These are phyloP conservation scores for Nematocida sp. DNA, from an alignment of 371 early-diverging fungal genomes.

Conservation along the genomic window DNA sequence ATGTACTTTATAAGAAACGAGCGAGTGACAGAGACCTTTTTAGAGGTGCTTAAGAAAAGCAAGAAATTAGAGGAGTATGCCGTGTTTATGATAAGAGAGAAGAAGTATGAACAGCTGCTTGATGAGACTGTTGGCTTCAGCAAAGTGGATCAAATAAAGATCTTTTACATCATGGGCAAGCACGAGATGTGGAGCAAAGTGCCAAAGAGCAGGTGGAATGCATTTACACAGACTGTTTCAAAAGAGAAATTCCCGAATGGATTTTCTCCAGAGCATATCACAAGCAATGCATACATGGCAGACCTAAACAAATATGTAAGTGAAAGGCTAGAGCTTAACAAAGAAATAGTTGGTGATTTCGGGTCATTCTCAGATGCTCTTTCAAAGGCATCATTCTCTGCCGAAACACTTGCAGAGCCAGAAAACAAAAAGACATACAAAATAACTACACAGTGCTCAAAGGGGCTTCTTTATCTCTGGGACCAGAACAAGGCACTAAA, in stretches of 20 bases:
- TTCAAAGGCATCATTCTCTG: constrained; percentile 41
- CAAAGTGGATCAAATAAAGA: constrained; percentile 13
- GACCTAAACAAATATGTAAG: constrained; percentile 42
- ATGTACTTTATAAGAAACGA: constrained; percentile 34
- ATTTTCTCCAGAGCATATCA: neutral
- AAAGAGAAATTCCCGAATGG: neutral
- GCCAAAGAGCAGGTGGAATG: neutral
- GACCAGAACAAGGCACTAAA: constrained; percentile 61
- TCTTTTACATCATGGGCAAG: constrained; percentile 36
- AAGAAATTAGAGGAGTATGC: constrained; percentile 39
- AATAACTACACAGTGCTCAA: constrained; percentile 42
- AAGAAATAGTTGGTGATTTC: neutral
- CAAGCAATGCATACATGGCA: constrained; percentile 26
- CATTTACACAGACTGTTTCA: neutral
- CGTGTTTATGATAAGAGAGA: constrained; percentile 11
- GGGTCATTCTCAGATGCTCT: constrained; percentile 57
- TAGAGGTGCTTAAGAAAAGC: constrained; percentile 58
- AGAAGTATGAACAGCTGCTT: constrained; percentile 23
- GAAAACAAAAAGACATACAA: constrained; percentile 55
- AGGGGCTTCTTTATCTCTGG: constrained; percentile 64
- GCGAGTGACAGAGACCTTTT: constrained; percentile 38
- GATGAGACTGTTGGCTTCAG: neutral
- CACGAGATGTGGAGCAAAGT: constrained; percentile 18
- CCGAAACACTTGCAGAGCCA: constrained; percentile 26
- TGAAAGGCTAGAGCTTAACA: constrained; percentile 29